Evolutionary conservation across 371 early-diverging fungal genomes (phyloP).

Genomic region (Lichtheimia ramosa): DNA sequence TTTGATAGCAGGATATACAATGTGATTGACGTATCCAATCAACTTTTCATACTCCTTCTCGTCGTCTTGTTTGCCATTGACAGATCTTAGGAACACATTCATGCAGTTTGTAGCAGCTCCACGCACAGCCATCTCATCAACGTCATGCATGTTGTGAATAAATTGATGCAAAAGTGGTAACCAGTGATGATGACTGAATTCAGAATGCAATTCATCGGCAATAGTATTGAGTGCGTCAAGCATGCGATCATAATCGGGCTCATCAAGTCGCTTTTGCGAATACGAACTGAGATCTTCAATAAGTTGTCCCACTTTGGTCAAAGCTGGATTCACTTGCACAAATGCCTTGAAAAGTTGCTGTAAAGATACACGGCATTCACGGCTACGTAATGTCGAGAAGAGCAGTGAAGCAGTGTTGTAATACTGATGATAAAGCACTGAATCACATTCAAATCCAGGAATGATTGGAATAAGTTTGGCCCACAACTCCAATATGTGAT

Average conservation of each 20-base stretch:
- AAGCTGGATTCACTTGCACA: constrained; percentile 57
- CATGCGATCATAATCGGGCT: constrained; percentile 85
- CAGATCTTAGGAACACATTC: constrained; percentile 59
- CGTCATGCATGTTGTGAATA: constrained; percentile 75
- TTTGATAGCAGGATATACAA: constrained; percentile 78
- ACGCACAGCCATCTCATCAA: constrained; percentile 87
- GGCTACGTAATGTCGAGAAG: constrained; percentile 55
- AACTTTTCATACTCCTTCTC: constrained; percentile 46
- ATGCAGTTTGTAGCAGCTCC: constrained; percentile 79
- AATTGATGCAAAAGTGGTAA: constrained; percentile 89
- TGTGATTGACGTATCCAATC: constrained; percentile 54
- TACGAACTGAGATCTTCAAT: constrained; percentile 78
- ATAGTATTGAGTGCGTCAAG: constrained; percentile 77
- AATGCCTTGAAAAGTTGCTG: constrained; percentile 64
- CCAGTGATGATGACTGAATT: constrained; percentile 78
- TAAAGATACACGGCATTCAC: constrained; percentile 63
- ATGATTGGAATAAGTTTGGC: constrained; percentile 62
- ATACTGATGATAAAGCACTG: constrained; percentile 53
- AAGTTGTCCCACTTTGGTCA: constrained; percentile 55
- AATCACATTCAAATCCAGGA: constrained; percentile 47
- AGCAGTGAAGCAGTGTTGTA: constrained; percentile 59
- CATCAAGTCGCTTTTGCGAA: constrained; percentile 75
- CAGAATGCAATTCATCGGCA: constrained; percentile 61
- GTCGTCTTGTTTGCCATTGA: constrained; percentile 31
- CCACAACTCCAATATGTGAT: constrained; percentile 80